Evolutionary conservation across 768 basidiomycete species (phyloP).

Genomic region (Lactifluus subvellereus): DNA sequence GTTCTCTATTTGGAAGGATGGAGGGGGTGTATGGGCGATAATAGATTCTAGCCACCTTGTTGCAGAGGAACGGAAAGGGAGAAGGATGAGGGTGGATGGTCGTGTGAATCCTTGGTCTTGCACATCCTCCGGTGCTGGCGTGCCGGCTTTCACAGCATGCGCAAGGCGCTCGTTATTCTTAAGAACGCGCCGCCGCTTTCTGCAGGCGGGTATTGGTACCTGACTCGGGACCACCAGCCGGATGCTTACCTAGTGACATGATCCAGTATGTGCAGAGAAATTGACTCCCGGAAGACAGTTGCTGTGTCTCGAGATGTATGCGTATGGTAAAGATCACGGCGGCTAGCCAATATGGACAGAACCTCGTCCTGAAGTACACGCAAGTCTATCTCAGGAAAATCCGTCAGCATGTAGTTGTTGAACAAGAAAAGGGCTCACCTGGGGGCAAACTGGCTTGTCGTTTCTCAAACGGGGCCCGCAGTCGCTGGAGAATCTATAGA

Average conservation of each 20-base stretch:
- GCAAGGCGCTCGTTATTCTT: constrained; percentile 94
- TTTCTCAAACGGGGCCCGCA: constrained; percentile 49
- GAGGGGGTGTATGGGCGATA: constrained; percentile 65
- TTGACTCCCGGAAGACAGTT: constrained; percentile 56
- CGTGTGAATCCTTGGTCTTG: constrained; percentile 99
- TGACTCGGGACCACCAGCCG: not conserved
- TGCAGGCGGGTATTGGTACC: constrained; percentile 30
- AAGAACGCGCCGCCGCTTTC: constrained; percentile 83
- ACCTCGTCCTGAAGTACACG: constrained; percentile 59
- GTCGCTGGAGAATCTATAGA: constrained; percentile 49
- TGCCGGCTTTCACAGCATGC: constrained; percentile 52
- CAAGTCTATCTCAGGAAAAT: constrained; percentile 36
- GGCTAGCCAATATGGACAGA: constrained; percentile 55
- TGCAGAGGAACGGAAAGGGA: constrained; percentile 90
- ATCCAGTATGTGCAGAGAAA: constrained; percentile 76
- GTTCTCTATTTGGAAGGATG: constrained; percentile 82
- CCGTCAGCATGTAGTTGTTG: not conserved
- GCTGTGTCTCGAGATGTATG: constrained; percentile 61
- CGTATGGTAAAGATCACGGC: constrained; percentile 75
- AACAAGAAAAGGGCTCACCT: constrained; percentile 37
- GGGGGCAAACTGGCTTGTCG: constrained; percentile 48
- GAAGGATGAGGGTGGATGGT: constrained; percentile 85
- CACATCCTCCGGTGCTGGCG: constrained; percentile 61
- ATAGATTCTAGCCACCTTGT: constrained; percentile 78
- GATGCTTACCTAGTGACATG: constrained; percentile 75